phyloP scores from a whole-genome alignment of 164 flowering plant genomes.

The Umbilicus rupestris region DNA sequence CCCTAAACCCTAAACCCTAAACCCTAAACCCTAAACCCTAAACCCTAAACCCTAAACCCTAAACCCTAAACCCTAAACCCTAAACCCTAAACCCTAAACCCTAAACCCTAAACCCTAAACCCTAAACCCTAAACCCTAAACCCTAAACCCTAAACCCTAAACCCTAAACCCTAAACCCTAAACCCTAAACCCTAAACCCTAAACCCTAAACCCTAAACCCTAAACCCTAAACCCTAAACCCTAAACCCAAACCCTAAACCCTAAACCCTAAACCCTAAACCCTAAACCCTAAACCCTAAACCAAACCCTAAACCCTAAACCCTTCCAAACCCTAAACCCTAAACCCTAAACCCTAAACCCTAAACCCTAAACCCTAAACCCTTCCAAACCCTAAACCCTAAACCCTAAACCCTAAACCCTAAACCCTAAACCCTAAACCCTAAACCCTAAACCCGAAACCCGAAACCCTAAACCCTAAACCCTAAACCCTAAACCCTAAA shows the following conservation, averaged over 20 bases:
- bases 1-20: conserved; percentile 12
- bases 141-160: conserved; percentile 16
- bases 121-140: conserved; percentile 15
- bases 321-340: too few relatives aligned
- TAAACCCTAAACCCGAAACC: background rate
- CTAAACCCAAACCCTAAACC: background rate
- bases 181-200: conserved; percentile 14
- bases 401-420: background rate
- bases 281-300: too few relatives aligned
- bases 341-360: too few relatives aligned
- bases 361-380: too few relatives aligned
- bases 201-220: background rate
- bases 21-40: conserved; percentile 14
- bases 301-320: too few relatives aligned
- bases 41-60: conserved; percentile 15
- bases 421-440: conserved; percentile 1
- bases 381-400: too few relatives aligned
- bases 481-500: conserved; percentile 1
- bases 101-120: conserved; percentile 14
- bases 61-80: conserved; percentile 14
- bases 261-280: background rate
- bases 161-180: conserved; percentile 16
- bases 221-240: too few relatives aligned
- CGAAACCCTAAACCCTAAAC: background rate
- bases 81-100: conserved; percentile 15